Percentiles rank a stretch among this genome's conserved stretches.
These are phyloP conservation scores for Solanum chacoense DNA, from an alignment of 305 asterid species.

Conservation along the genomic window DNA sequence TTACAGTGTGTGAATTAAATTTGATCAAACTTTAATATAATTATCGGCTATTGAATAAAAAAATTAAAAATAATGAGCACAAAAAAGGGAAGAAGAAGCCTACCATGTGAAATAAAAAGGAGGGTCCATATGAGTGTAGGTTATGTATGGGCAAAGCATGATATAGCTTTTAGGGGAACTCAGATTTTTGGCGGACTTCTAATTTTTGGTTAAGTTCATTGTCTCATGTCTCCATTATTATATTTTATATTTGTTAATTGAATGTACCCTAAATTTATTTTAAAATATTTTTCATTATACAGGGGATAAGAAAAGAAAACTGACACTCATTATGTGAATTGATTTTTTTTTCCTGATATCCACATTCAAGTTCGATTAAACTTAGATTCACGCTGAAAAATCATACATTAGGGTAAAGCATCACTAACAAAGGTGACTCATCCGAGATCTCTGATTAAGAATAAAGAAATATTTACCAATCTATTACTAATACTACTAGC, in stretches of 20 bases:
- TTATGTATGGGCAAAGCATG: slow-evolving; percentile 23
- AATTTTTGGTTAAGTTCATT: neutral
- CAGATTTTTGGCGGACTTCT: neutral
- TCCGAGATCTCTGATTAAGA: no score
- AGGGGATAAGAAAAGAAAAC: neutral
- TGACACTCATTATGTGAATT: neutral
- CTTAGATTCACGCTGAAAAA: no score
- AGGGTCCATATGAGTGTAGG: slow-evolving; percentile 26
- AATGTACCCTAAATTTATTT: neutral
- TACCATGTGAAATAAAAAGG: slow-evolving; percentile 27
- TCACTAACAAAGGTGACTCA: no score
- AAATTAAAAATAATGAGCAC: neutral
- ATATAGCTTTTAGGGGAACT: slow-evolving; percentile 8
- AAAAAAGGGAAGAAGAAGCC: neutral
- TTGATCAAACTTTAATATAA: neutral
- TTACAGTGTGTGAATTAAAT: no score
- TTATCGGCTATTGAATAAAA: neutral
- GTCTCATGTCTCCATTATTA: neutral
- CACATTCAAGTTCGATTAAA: no score
- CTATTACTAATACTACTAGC: neutral
- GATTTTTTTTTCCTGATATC: no score
- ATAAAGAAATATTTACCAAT: no score
- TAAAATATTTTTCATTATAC: no score
- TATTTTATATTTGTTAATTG: neutral
- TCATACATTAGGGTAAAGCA: no score